A percentile compares a stretch with the other conserved stretches of the same genome.
Conservation (phyloP, 495 filamentous ascomycete genomes). For the Diplogelasinospora grovesii region DNA sequence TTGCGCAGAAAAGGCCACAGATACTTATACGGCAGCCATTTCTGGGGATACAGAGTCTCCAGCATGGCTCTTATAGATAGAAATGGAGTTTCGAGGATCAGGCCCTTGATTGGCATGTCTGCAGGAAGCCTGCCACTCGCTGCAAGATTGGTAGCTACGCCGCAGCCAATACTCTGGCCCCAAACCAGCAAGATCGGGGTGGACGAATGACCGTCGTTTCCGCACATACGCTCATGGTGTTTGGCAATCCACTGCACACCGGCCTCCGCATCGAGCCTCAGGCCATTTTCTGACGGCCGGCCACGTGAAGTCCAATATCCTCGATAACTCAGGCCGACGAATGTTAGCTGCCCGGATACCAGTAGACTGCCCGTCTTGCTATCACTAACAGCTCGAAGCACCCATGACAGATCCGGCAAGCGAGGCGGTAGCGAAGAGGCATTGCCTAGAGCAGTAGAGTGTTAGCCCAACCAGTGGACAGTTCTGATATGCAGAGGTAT, state of each 20-base stretch:
- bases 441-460: slow-evolving; percentile 44
- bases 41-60: slow-evolving; percentile 67
- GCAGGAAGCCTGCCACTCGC: slow-evolving; percentile 17
- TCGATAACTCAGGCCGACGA: slow-evolving; percentile 65
- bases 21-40: slow-evolving; percentile 66
- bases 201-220: slow-evolving; percentile 11
- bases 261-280: slow-evolving; percentile 57
- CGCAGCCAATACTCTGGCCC: slow-evolving; percentile 72
- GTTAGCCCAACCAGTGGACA: slow-evolving; percentile 24
- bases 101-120: slow-evolving; percentile 26
- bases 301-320: slow-evolving; percentile 77
- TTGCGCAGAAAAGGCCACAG: slow-evolving; percentile 45
- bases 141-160: slow-evolving; percentile 48
- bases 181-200: slow-evolving; percentile 55
- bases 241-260: slow-evolving; percentile 50
- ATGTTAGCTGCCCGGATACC: slow-evolving; percentile 36
- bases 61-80: slow-evolving; percentile 68
- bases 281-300: slow-evolving; percentile 56
- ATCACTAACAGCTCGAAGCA: slow-evolving; percentile 37
- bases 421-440: slow-evolving; percentile 63
- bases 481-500: too few relatives aligned
- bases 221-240: slow-evolving; percentile 20
- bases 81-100: slow-evolving; percentile 75
- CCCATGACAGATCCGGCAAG: slow-evolving; percentile 58
- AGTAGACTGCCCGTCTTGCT: slow-evolving; percentile 13